Conservation (phyloP, 2,329 filamentous ascomycete genomes). For the Graphiopsis chlorocephala region DNA sequence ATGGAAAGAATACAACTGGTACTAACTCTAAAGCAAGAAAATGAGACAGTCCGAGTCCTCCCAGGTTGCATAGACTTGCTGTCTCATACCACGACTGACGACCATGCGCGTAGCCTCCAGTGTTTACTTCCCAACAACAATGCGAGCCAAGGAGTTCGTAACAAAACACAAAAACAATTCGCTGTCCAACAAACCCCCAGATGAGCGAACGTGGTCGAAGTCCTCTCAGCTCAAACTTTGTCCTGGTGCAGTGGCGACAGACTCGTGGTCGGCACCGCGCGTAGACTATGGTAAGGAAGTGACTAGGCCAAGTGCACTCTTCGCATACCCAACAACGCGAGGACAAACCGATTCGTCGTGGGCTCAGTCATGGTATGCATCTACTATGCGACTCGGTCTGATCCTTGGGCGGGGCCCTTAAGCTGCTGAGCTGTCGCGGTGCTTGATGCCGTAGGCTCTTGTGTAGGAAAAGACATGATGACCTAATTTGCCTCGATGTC, state of each 20-base stretch:
- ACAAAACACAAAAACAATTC: not conserved
- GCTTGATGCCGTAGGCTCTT: not conserved
- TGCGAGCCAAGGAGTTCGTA: not conserved
- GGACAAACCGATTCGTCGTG: conserved; percentile 39
- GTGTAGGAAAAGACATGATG: not conserved
- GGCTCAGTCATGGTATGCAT: conserved; percentile 43
- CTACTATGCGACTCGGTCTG: not conserved
- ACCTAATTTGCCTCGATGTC: not conserved
- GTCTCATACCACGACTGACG: not conserved
- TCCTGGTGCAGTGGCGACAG: conserved; percentile 50
- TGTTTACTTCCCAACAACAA: not conserved
- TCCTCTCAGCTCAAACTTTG: conserved; percentile 31
- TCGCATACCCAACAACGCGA: conserved; percentile 41
- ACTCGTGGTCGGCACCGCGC: conserved; percentile 44
- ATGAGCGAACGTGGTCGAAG: not conserved
- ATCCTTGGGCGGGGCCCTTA: not conserved
- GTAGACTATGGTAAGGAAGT: conserved; percentile 42
- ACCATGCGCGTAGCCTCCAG: not conserved
- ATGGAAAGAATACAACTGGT: not conserved
- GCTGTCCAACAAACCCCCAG: not conserved
- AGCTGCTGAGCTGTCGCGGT: not conserved
- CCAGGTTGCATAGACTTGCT: not conserved
- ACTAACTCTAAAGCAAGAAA: not conserved
- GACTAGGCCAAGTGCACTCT: conserved; percentile 42
- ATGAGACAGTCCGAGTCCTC: not conserved